Percentiles rank a stretch among this genome's conserved stretches.
These are phyloP conservation scores for Penicillium hordei DNA, from an alignment of 2,329 filamentous ascomycete genomes.

Conservation along the genomic window DNA sequence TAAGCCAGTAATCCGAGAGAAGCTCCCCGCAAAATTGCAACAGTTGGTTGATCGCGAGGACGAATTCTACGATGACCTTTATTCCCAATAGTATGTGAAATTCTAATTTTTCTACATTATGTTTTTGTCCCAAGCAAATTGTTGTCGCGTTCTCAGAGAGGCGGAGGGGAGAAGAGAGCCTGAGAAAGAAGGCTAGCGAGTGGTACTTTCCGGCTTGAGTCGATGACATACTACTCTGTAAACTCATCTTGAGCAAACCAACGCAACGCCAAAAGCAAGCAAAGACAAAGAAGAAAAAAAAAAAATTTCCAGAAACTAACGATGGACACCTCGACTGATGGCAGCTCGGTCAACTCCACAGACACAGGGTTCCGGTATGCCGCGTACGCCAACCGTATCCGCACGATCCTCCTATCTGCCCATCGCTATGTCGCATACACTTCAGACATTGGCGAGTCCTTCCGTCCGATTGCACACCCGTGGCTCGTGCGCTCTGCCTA, in stretches of 20 bases:
- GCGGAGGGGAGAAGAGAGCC: neutral
- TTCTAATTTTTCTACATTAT: neutral
- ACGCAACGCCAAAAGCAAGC: neutral
- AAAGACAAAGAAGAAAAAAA: conserved; percentile 4
- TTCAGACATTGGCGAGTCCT: conserved; percentile 92
- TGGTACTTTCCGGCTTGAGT: neutral
- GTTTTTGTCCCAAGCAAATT: neutral
- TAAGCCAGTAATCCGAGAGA: conserved; percentile 49
- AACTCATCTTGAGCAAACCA: neutral
- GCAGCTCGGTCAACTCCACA: conserved; percentile 72
- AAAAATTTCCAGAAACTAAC: conserved; percentile 13
- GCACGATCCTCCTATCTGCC: conserved; percentile 83
- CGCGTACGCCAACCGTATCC: conserved; percentile 80
- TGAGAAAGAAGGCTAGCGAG: neutral
- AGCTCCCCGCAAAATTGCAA: conserved; percentile 57
- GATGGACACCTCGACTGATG: conserved; percentile 14
- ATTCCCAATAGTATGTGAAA: conserved; percentile 70
- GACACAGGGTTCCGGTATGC: conserved; percentile 87
- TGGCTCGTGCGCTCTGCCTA: conserved; percentile 79
- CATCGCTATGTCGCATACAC: conserved; percentile 98
- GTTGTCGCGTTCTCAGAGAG: neutral
- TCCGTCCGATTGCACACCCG: conserved; percentile 88
- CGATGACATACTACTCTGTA: conserved; percentile 5
- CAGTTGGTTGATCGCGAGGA: conserved; percentile 63
- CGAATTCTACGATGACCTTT: conserved; percentile 72